Conservation (phyloP, 192 early-diverging fungal genomes). For the Funneliformis mosseae region DNA sequence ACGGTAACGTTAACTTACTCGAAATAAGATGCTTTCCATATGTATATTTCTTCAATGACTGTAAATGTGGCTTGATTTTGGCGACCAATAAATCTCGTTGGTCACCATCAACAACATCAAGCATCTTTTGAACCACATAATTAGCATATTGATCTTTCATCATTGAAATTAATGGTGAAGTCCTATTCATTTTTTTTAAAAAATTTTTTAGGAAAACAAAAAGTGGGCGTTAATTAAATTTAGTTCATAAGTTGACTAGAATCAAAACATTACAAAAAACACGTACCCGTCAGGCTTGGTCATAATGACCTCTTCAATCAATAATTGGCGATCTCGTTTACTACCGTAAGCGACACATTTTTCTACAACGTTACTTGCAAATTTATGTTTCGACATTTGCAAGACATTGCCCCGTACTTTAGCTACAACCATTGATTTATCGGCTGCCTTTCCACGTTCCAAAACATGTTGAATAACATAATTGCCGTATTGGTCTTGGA, state of each 20-base stretch:
- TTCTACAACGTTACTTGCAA: slow-evolving; percentile 98
- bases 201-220: no score
- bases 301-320: slow-evolving; percentile 93
- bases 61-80: slow-evolving; percentile 93
- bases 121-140: slow-evolving; percentile 99
- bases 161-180: slow-evolving; percentile 87
- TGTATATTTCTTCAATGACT: slow-evolving; percentile 93
- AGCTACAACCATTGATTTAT: slow-evolving; percentile 84
- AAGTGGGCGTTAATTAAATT: background rate
- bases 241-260: slow-evolving; percentile 1
- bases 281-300: slow-evolving; percentile 80
- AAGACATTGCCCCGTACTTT: slow-evolving; percentile 93
- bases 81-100: slow-evolving; percentile 84
- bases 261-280: background rate
- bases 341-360: slow-evolving; percentile 96
- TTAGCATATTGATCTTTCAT: slow-evolving; percentile 99
- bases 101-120: slow-evolving; percentile 94
- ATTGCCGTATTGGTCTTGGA: slow-evolving; percentile 99
- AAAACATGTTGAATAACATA: slow-evolving; percentile 99
- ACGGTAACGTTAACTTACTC: slow-evolving; percentile 44
- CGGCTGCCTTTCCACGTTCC: slow-evolving; percentile 86
- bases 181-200: slow-evolving; percentile 49
- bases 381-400: slow-evolving; percentile 96
- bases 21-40: slow-evolving; percentile 96
- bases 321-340: slow-evolving; percentile 76